phyloP scores from a whole-genome alignment of 129 eudicot species.

The Chrysanthemum makinoi region DNA sequence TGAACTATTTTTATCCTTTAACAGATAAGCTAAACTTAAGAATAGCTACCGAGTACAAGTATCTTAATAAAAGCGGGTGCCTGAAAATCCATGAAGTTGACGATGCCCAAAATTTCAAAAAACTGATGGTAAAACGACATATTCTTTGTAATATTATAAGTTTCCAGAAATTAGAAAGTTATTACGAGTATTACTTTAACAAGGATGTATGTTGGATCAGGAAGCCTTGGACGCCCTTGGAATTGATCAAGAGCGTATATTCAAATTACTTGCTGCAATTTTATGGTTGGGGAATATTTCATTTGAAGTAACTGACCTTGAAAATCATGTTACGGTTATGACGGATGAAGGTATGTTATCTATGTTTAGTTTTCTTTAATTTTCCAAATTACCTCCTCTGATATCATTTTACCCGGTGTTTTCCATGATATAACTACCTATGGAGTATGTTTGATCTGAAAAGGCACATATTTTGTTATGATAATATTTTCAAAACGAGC shows the following conservation, averaged over 20 bases:
- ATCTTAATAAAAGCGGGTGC: slow-evolving; percentile 87
- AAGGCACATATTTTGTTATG: too few species aligned
- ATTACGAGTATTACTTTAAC: slow-evolving; percentile 7
- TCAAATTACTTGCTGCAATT: slow-evolving; percentile 82
- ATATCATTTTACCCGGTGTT: not conserved
- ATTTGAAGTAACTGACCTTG: slow-evolving; percentile 62
- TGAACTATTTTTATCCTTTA: slow-evolving; percentile 16
- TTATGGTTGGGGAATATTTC: slow-evolving; percentile 94
- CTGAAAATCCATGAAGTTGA: slow-evolving; percentile 62
- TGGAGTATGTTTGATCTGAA: too few species aligned
- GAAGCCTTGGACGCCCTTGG: slow-evolving; percentile 54
- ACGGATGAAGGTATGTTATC: slow-evolving; percentile 73
- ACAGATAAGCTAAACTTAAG: slow-evolving; percentile 74
- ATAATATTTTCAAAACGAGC: too few species aligned
- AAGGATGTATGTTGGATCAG: slow-evolving; percentile 40
- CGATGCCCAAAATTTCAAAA: slow-evolving; percentile 64
- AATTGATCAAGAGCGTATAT: slow-evolving; percentile 67
- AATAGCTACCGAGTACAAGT: slow-evolving; percentile 66
- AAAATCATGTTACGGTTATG: slow-evolving; percentile 63
- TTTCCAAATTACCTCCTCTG: not conserved
- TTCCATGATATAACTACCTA: too few species aligned
- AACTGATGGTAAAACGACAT: slow-evolving; percentile 54
- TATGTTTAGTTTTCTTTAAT: slow-evolving; percentile 11
- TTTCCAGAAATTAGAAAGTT: not conserved
- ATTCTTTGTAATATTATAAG: not conserved